Evolutionary conservation across 2,329 filamentous ascomycete genomes (phyloP).

Genomic region (Leptographium radiaticola): DNA sequence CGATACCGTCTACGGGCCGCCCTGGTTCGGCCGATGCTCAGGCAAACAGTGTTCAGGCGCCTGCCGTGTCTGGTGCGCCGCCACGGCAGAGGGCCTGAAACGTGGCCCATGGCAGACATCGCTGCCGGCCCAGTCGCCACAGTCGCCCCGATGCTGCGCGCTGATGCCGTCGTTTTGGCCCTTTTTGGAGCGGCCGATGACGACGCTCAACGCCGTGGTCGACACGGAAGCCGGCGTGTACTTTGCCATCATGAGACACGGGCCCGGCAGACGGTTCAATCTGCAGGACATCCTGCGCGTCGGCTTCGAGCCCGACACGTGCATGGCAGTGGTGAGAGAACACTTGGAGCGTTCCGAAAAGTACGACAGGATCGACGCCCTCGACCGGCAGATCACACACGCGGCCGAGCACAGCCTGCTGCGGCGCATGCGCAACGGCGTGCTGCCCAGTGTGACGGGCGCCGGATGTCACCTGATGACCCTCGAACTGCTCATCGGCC

Average conservation of each 20-base stretch:
- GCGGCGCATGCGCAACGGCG: too few species aligned
- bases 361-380: too few species aligned
- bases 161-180: constrained; percentile 13
- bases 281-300: background rate
- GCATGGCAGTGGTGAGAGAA: too few species aligned
- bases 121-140: background rate
- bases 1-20: constrained; percentile 28
- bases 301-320: background rate
- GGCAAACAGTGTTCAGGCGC: constrained; percentile 5
- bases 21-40: constrained; percentile 34
- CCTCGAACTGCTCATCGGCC: too few species aligned
- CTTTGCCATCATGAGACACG: constrained; percentile 23
- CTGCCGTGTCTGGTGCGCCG: constrained; percentile 1
- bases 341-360: too few species aligned
- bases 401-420: too few species aligned
- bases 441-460: too few species aligned
- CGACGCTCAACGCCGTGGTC: constrained; percentile 19
- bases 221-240: constrained; percentile 30
- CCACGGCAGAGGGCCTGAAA: background rate
- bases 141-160: constrained; percentile 26
- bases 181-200: background rate
- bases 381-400: too few species aligned
- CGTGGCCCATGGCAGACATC: too few species aligned
- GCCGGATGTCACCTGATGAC: too few species aligned
- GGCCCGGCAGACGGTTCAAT: too few species aligned